Conservation (phyloP, 495 filamentous ascomycete genomes). For the Aspergillus biplanus region DNA sequence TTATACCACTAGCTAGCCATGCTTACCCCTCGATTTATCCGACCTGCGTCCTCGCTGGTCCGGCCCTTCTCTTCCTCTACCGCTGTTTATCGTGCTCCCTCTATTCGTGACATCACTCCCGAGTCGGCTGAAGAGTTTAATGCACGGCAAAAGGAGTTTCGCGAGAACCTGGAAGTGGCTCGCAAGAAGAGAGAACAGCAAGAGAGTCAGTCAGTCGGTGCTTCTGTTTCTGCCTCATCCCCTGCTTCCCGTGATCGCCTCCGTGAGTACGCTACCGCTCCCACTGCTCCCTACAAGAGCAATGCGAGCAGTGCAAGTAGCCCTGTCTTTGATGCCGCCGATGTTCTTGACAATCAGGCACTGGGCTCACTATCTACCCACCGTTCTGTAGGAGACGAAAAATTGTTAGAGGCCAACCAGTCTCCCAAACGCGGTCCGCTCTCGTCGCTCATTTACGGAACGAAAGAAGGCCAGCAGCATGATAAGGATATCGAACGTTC, state of each 20-base stretch:
- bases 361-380: constrained; percentile 70
- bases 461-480: constrained; percentile 87
- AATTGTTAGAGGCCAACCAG: constrained; percentile 49
- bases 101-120: constrained; percentile 80
- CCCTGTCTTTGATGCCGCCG: constrained; percentile 45
- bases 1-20: constrained; percentile 35
- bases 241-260: constrained; percentile 38
- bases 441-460: constrained; percentile 88
- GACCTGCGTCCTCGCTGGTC: constrained; percentile 51
- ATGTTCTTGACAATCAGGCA: constrained; percentile 47
- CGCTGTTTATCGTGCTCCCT: constrained; percentile 64
- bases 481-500: constrained; percentile 93
- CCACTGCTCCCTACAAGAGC: constrained; percentile 60
- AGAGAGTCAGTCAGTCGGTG: constrained; percentile 74
- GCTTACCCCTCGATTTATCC: constrained; percentile 53
- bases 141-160: constrained; percentile 80
- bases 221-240: constrained; percentile 47
- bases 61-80: constrained; percentile 66
- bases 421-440: constrained; percentile 53
- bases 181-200: constrained; percentile 75
- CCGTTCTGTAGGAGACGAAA: constrained; percentile 53
- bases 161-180: constrained; percentile 75
- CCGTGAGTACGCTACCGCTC: constrained; percentile 52
- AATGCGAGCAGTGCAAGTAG: constrained; percentile 51
- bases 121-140: constrained; percentile 74